A percentile compares a stretch with the other conserved stretches of the same genome.
These are phyloP conservation scores for Fusarium abutilonis DNA, from an alignment of 2,329 filamentous ascomycete species.

Conservation along the genomic window DNA sequence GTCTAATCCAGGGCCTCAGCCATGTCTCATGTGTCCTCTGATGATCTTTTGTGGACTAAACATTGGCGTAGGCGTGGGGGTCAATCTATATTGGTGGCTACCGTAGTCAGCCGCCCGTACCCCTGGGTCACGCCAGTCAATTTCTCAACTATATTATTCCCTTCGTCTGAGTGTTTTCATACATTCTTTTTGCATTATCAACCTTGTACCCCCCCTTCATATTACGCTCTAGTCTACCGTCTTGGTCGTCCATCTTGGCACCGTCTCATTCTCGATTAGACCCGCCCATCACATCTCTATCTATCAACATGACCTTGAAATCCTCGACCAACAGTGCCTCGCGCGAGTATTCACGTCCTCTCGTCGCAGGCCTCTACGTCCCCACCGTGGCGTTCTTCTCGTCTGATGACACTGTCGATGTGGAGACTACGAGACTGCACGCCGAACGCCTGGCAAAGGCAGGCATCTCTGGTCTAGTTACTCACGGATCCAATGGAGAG, in stretches of 20 bases:
- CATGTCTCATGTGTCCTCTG: background rate
- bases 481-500: conserved; percentile 78
- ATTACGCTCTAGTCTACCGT: background rate
- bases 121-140: background rate
- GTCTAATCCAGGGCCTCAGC: background rate
- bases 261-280: background rate
- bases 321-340: background rate
- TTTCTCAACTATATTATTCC: background rate
- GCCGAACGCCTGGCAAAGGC: conserved; percentile 69
- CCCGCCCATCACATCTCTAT: background rate
- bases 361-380: conserved; percentile 62
- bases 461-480: conserved; percentile 73
- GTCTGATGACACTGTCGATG: conserved; percentile 63
- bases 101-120: background rate
- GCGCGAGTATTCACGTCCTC: background rate
- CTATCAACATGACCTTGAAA: background rate
- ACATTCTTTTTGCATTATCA: background rate
- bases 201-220: too few relatives aligned
- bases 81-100: background rate
- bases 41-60: background rate
- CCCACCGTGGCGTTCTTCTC: conserved; percentile 72
- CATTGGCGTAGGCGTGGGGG: background rate
- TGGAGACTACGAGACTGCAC: conserved; percentile 60
- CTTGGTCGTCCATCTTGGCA: background rate
- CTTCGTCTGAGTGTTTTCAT: background rate